Evolutionary conservation across 2,329 filamentous ascomycete species (phyloP).

Genomic region (Berkeleyomyces basicola): DNA sequence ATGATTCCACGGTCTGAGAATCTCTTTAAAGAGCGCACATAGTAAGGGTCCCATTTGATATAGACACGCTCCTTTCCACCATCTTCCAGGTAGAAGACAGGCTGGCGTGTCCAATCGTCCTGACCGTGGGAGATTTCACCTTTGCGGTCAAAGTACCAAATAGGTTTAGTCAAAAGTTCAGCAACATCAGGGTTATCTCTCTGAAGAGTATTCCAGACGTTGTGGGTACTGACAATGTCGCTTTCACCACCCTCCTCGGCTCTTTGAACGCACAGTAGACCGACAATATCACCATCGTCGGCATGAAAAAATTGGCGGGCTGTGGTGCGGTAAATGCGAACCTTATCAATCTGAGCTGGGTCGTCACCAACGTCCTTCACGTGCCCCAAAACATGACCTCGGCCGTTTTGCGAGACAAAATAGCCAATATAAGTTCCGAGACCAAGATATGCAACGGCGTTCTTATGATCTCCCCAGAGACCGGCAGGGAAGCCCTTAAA

Average conservation of each 20-base stretch:
- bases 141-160: conserved; percentile 90
- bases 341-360: conserved; percentile 57
- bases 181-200: conserved; percentile 61
- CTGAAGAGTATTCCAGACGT: conserved; percentile 69
- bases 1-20: conserved; percentile 60
- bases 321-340: conserved; percentile 80
- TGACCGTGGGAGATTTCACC: conserved; percentile 62
- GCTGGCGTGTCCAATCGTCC: conserved; percentile 55
- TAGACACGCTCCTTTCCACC: conserved; percentile 35
- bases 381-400: conserved; percentile 73
- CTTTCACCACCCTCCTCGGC: conserved; percentile 70
- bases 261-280: conserved; percentile 63
- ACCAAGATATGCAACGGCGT: conserved; percentile 79
- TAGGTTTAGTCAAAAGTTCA: conserved; percentile 54
- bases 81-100: conserved; percentile 62
- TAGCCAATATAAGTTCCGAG: conserved; percentile 74
- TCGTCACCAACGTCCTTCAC: conserved; percentile 82
- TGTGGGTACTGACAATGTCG: conserved; percentile 62
- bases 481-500: conserved; percentile 72
- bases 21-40: conserved; percentile 55
- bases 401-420: conserved; percentile 72
- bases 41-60: conserved; percentile 85
- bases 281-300: conserved; percentile 70
- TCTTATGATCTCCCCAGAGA: conserved; percentile 63
- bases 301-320: conserved; percentile 43